Conservation (phyloP, 768 basidiomycete species). For the Lepiota venenata region DNA sequence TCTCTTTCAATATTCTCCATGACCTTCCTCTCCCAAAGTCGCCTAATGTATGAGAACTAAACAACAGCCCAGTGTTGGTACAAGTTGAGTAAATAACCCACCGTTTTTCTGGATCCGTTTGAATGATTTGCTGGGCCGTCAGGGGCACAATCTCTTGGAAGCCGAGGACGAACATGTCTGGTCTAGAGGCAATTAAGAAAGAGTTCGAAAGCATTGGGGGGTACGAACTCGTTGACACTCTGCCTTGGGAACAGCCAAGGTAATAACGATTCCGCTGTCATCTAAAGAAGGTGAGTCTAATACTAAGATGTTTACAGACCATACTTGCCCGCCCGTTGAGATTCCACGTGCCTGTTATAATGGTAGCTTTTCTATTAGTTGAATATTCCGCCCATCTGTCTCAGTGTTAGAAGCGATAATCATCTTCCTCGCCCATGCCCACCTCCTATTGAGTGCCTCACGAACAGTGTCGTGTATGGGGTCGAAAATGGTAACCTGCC, state of each 20-base stretch:
- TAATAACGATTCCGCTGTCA: constrained; percentile 76
- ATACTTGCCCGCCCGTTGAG: constrained; percentile 78
- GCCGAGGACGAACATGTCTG: constrained; percentile 86
- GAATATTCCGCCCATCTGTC: constrained; percentile 82
- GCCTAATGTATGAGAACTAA: constrained; percentile 41
- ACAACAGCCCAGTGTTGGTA: neutral
- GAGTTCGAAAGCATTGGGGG: constrained; percentile 16
- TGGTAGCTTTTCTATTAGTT: constrained; percentile 58
- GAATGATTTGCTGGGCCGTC: constrained; percentile 96
- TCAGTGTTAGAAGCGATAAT: constrained; percentile 12
- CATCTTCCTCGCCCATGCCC: constrained; percentile 1
- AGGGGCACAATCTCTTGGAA: constrained; percentile 98
- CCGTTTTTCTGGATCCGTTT: constrained; percentile 93
- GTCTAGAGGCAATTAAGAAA: constrained; percentile 36
- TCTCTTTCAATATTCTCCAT: constrained; percentile 73
- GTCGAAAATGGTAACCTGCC: constrained; percentile 88
- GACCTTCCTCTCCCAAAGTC: constrained; percentile 83
- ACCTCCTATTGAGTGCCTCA: constrained; percentile 68
- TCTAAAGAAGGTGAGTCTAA: constrained; percentile 30
- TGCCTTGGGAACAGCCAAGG: constrained; percentile 89
- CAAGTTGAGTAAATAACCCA: constrained; percentile 22
- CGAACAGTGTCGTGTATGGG: constrained; percentile 90
- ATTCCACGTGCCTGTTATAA: constrained; percentile 96
- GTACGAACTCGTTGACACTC: constrained; percentile 41
- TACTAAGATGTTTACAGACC: neutral